Conservation (phyloP, 208 protist species). For the Perkinsela sp. region DNA sequence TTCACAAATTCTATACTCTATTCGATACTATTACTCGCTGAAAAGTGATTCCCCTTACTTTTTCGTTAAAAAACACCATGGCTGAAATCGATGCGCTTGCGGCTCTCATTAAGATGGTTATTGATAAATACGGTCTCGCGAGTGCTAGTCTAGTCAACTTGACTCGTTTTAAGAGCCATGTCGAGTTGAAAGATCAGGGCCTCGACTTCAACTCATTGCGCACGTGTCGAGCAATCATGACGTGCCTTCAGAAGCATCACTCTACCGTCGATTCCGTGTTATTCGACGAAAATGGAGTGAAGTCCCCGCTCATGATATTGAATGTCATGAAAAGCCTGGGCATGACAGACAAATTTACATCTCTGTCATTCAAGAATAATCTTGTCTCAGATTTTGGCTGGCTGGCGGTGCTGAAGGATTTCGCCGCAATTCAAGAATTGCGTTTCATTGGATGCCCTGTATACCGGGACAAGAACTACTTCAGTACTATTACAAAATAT, state of each 20-base stretch:
- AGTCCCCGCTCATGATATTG: background rate
- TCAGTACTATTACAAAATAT: background rate
- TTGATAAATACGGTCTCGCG: background rate
- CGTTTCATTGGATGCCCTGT: background rate
- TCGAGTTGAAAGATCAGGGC: background rate
- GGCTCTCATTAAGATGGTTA: background rate
- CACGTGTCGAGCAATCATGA: background rate
- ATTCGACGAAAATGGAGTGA: background rate
- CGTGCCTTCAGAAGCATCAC: background rate
- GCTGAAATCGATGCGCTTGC: background rate
- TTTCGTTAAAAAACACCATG: no score
- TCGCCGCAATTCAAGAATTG: background rate
- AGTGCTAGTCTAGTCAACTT: background rate
- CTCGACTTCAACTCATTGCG: background rate
- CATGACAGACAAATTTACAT: background rate
- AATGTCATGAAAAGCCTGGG: background rate
- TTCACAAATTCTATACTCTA: no score
- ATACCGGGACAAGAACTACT: background rate
- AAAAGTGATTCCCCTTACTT: no score
- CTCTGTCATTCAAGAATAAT: background rate
- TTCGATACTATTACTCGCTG: no score
- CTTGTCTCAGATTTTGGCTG: background rate
- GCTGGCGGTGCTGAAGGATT: background rate
- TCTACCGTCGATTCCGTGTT: background rate
- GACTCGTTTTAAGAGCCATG: background rate